phyloP scores from a whole-genome alignment of 1,284 basidiomycete species.

The Puccinia horiana region DNA sequence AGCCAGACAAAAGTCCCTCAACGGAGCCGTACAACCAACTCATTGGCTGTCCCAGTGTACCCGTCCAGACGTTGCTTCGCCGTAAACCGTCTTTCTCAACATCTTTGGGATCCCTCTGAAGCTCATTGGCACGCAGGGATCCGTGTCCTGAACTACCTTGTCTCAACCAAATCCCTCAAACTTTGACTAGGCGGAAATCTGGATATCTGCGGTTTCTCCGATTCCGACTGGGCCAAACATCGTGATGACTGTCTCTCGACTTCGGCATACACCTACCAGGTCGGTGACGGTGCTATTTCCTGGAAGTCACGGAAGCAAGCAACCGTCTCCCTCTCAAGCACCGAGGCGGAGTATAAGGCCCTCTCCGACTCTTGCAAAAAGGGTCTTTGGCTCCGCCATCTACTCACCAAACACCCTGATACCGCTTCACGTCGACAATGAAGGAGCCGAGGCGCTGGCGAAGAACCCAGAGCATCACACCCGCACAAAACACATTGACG shows the following conservation, averaged over 20 bases:
- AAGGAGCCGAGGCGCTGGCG: no score
- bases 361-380: no score
- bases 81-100: conserved; percentile 15
- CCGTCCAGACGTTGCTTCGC: background rate
- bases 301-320: conserved; percentile 27
- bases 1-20: background rate
- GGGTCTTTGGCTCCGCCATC: no score
- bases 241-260: background rate
- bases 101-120: background rate
- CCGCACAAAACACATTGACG: no score
- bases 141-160: background rate
- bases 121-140: conserved; percentile 4
- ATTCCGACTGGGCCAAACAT: conserved; percentile 22
- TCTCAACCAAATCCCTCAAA: background rate
- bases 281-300: conserved; percentile 2
- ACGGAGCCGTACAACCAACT: background rate
- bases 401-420: no score
- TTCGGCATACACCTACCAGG: background rate
- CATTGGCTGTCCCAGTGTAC: conserved; percentile 25
- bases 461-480: no score
- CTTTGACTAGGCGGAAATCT: background rate
- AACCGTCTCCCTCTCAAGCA: conserved; percentile 8
- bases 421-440: no score
- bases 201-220: background rate
- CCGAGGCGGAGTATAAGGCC: no score